Evolutionary conservation across 441 rosid species (phyloP).

Genomic region (Gossypium laxum): DNA sequence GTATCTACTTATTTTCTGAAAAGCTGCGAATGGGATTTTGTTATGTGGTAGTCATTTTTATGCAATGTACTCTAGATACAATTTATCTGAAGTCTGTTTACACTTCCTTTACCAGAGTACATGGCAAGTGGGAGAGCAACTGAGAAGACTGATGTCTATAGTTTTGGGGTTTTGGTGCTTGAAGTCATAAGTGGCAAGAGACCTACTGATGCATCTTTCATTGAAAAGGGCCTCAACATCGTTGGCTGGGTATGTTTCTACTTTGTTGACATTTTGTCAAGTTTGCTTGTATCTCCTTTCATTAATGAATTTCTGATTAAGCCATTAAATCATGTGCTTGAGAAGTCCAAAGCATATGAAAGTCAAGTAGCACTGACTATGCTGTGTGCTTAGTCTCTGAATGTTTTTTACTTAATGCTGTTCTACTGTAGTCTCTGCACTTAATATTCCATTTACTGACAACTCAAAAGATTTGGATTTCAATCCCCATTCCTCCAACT

Average conservation of each 20-base stretch:
- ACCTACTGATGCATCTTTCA: constrained; percentile 90
- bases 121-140: constrained; percentile 99
- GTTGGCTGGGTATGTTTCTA: constrained; percentile 79
- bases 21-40: not conserved
- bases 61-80: not conserved
- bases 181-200: constrained; percentile 93
- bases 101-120: constrained; percentile 45
- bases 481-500: not conserved
- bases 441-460: not conserved
- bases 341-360: not conserved
- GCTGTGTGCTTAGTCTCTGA: not conserved
- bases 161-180: constrained; percentile 90
- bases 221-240: constrained; percentile 87
- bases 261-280: constrained; percentile 2
- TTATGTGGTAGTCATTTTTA: not conserved
- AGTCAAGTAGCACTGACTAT: not conserved
- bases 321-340: not conserved
- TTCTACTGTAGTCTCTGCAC: not conserved
- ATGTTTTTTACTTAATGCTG: not conserved
- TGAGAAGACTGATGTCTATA: constrained; percentile 91
- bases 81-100: constrained; percentile 10
- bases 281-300: not conserved
- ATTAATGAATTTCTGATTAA: not conserved
- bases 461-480: not conserved
- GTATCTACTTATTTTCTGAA: not conserved